Conservation (phyloP, 2,329 filamentous ascomycete genomes). For the Pezicula neosporulosa region DNA sequence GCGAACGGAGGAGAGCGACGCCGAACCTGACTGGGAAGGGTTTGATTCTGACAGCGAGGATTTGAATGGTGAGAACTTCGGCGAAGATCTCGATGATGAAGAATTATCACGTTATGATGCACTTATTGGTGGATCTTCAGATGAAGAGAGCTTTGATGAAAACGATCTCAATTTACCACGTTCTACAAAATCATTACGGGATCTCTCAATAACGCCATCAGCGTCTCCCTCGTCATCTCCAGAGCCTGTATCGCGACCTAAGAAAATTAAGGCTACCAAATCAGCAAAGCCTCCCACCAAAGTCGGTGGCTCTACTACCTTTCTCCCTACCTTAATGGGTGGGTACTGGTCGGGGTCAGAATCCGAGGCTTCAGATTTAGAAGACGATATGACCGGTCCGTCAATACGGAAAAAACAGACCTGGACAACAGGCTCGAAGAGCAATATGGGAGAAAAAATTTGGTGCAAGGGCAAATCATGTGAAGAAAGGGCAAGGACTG, state of each 20-base stretch:
- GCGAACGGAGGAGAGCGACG: slow-evolving; percentile 4
- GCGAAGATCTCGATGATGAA: slow-evolving; percentile 20
- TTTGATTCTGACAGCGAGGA: slow-evolving; percentile 13
- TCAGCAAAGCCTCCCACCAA: slow-evolving; percentile 7
- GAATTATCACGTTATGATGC: slow-evolving; percentile 24
- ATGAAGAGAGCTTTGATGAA: slow-evolving; percentile 25
- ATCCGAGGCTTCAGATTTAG: slow-evolving; percentile 60
- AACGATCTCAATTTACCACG: not conserved
- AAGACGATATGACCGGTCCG: slow-evolving; percentile 46
- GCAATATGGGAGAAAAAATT: slow-evolving; percentile 80
- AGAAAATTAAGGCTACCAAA: slow-evolving; percentile 15
- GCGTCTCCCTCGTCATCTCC: slow-evolving; percentile 7
- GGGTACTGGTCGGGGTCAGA: slow-evolving; percentile 79
- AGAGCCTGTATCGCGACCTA: slow-evolving; percentile 9
- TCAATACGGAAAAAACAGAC: slow-evolving; percentile 68
- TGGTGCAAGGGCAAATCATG: slow-evolving; percentile 55
- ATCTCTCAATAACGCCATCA: slow-evolving; percentile 3
- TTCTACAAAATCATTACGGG: not conserved
- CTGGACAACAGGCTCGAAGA: slow-evolving; percentile 74
- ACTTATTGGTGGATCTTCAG: slow-evolving; percentile 25
- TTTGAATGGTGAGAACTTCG: slow-evolving; percentile 7
- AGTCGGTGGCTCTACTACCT: slow-evolving; percentile 50
- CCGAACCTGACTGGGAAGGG: slow-evolving; percentile 11
- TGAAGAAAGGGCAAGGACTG: slow-evolving; percentile 20
- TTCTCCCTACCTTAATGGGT: slow-evolving; percentile 73